Conservation (phyloP, 352 stramenopile genomes). For the Globisporangium yorkense region DNA sequence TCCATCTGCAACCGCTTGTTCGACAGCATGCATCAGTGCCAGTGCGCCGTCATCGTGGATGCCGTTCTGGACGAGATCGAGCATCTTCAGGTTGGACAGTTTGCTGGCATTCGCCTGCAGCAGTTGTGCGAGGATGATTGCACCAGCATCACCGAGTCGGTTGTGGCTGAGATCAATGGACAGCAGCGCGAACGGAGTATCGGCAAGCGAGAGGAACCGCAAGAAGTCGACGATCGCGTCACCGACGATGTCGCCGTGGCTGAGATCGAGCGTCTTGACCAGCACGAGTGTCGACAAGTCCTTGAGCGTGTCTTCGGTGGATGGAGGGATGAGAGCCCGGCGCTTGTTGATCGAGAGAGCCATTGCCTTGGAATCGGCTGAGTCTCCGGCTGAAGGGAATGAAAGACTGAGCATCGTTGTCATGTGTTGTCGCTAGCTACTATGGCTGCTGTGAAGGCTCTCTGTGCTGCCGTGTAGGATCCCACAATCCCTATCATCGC, state of each 20-base stretch:
- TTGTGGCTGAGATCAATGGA: background rate
- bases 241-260: background rate
- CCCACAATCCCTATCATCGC: no score
- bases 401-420: no score
- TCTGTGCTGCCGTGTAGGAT: no score
- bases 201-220: background rate
- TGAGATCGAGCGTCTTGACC: slow-evolving; percentile 2
- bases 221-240: background rate
- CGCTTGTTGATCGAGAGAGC: background rate
- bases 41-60: background rate
- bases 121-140: background rate
- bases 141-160: background rate
- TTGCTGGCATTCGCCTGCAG: background rate
- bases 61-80: slow-evolving; percentile 1
- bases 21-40: background rate
- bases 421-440: no score
- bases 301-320: background rate
- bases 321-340: background rate
- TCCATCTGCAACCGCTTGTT: background rate
- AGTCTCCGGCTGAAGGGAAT: no score
- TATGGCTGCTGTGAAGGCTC: no score
- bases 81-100: background rate
- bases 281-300: background rate
- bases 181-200: background rate
- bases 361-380: background rate